Conservation (phyloP, 495 filamentous ascomycete genomes). For the Physcia stellaris region DNA sequence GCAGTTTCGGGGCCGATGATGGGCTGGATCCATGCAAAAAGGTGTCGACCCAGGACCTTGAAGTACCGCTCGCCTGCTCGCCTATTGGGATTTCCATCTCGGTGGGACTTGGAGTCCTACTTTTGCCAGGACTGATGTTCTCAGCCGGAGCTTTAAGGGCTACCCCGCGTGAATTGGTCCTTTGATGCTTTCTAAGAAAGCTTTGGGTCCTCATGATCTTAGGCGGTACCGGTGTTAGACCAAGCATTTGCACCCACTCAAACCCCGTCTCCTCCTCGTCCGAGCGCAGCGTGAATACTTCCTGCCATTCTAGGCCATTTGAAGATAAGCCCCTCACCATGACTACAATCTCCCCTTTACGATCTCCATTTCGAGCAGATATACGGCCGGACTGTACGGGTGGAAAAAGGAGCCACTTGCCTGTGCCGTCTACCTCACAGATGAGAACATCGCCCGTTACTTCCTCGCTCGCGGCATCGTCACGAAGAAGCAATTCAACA, state of each 20-base stretch:
- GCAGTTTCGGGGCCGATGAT: constrained; percentile 6
- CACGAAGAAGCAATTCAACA: constrained; percentile 76
- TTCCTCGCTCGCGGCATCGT: constrained; percentile 46
- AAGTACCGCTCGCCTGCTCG: constrained; percentile 35
- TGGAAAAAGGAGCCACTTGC: constrained; percentile 82
- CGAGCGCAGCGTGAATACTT: constrained; percentile 58
- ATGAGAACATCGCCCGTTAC: constrained; percentile 71
- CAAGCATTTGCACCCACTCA: constrained; percentile 83
- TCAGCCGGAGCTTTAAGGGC: constrained; percentile 15
- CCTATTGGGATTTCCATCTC: constrained; percentile 61
- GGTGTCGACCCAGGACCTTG: constrained; percentile 19
- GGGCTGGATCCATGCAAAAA: constrained; percentile 2
- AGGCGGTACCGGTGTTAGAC: constrained; percentile 63
- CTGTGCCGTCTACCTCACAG: constrained; percentile 64
- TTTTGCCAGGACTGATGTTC: constrained; percentile 25
- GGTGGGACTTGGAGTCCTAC: constrained; percentile 36
- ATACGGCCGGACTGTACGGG: constrained; percentile 54
- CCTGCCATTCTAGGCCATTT: constrained; percentile 49
- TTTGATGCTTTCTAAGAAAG: constrained; percentile 25
- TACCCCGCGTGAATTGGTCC: not conserved
- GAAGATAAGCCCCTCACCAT: constrained; percentile 56
- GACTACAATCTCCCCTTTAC: constrained; percentile 54
- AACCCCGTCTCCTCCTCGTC: constrained; percentile 60
- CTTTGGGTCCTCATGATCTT: constrained; percentile 34
- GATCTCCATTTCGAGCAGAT: constrained; percentile 69